A percentile compares a stretch with the other conserved stretches of the same genome.
These are phyloP conservation scores for Hebeloma cylindrosporum DNA, from an alignment of 768 basidiomycete species.

Conservation along the genomic window DNA sequence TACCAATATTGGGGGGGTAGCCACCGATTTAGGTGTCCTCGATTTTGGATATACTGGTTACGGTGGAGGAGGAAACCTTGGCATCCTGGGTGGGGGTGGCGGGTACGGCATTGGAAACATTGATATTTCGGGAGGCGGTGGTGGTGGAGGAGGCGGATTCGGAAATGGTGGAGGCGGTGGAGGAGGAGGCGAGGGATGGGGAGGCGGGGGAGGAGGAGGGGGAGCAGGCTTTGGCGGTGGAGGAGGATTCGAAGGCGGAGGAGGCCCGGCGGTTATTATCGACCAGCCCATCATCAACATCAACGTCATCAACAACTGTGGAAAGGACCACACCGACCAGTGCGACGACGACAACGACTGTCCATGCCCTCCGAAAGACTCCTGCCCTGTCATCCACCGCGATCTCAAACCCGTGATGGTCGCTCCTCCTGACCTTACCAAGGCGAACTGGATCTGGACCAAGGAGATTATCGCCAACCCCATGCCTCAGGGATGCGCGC, in stretches of 20 bases:
- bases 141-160: not conserved
- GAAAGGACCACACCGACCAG: not conserved
- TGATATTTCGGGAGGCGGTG: not conserved
- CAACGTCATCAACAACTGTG: not conserved
- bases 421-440: slow-evolving; percentile 3
- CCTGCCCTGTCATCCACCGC: too few relatives aligned
- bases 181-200: not conserved
- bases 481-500: slow-evolving; percentile 18
- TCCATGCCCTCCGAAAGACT: too few relatives aligned
- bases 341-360: slow-evolving; percentile 1
- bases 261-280: too few relatives aligned
- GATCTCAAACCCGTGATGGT: not conserved
- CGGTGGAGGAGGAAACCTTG: not conserved
- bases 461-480: slow-evolving; percentile 21
- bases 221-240: not conserved
- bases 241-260: not conserved
- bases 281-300: not conserved
- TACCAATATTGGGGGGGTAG: not conserved
- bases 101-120: not conserved
- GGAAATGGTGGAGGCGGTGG: not conserved
- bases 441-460: slow-evolving; percentile 31
- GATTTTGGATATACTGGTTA: too few relatives aligned
- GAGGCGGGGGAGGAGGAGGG: not conserved
- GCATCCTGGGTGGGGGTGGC: not conserved
- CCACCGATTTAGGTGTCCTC: not conserved